Conservation (phyloP, 495 filamentous ascomycete genomes). For the Viridothelium virens region DNA sequence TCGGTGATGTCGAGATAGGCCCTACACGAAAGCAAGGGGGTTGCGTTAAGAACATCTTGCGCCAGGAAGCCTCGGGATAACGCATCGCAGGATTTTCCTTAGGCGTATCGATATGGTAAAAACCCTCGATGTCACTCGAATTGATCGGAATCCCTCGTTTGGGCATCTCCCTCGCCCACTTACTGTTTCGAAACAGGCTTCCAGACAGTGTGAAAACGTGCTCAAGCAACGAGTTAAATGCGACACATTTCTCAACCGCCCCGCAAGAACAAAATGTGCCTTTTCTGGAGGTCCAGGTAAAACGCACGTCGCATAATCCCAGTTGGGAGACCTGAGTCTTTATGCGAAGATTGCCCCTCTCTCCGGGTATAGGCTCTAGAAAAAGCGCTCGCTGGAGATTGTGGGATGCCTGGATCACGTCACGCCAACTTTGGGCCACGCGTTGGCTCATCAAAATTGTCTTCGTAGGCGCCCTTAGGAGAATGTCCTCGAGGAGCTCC, state of each 20-base stretch:
- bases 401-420: not conserved
- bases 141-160: no score
- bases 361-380: not conserved
- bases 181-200: no score
- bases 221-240: no score
- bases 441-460: conserved; percentile 15
- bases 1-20: not conserved
- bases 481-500: conserved; percentile 17
- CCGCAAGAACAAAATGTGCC: no score
- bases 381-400: conserved; percentile 12
- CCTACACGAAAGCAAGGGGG: conserved; percentile 14
- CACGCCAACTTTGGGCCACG: conserved; percentile 1
- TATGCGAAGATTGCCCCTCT: not conserved
- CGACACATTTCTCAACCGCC: no score
- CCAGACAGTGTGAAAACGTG: no score
- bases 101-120: no score
- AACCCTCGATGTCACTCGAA: no score
- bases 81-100: conserved; percentile 2
- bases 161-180: no score
- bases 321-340: no score
- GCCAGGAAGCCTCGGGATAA: conserved; percentile 24
- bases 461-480: conserved; percentile 6
- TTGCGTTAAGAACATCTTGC: conserved; percentile 24
- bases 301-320: no score
- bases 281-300: no score